phyloP scores from a whole-genome alignment of 306 rosid species.

The Ammopiptanthus mongolicus region DNA sequence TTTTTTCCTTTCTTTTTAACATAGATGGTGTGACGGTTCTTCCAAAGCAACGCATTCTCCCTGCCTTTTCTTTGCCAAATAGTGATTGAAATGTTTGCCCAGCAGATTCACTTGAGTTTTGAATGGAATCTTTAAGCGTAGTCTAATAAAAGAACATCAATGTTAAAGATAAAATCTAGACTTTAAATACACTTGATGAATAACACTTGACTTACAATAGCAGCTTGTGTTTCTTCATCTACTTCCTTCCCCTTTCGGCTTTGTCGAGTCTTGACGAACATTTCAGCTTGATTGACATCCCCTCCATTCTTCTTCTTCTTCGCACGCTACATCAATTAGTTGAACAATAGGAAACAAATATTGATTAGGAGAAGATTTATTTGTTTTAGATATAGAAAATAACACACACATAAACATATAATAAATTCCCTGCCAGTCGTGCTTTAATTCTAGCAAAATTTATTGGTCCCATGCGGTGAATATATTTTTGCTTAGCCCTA shows the following conservation, averaged over 20 bases:
- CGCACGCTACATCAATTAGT: too few relatives aligned
- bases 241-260: background rate
- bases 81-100: background rate
- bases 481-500: background rate
- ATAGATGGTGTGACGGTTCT: background rate
- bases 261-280: background rate
- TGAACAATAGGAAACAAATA: too few relatives aligned
- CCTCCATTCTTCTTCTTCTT: too few relatives aligned
- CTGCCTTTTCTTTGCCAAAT: background rate
- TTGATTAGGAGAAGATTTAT: too few relatives aligned
- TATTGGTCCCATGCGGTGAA: background rate
- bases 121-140: too few relatives aligned
- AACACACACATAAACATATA: too few relatives aligned
- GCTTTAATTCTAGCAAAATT: background rate
- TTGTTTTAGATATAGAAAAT: too few relatives aligned
- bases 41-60: background rate
- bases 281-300: background rate
- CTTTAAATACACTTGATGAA: too few relatives aligned
- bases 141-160: background rate
- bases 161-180: background rate
- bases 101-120: too few relatives aligned
- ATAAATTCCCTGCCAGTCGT: background rate
- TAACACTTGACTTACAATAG: too few relatives aligned
- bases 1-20: background rate
- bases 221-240: background rate